Conservation (phyloP, 768 basidiomycete genomes). For the Suillus clintonianus region DNA sequence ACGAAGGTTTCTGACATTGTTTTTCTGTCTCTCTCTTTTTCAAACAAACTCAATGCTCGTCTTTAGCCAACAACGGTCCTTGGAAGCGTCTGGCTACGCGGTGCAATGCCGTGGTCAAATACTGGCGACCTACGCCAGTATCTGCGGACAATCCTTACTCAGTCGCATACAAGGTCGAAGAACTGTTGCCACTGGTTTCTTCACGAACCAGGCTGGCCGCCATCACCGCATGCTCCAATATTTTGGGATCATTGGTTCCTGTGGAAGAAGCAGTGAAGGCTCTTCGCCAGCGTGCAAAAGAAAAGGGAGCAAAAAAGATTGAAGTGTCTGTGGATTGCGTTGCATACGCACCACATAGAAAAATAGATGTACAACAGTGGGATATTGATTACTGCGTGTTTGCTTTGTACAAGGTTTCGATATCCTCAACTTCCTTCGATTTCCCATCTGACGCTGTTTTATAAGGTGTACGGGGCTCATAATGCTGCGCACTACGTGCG, state of each 20-base stretch:
- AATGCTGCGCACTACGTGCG: constrained; percentile 67
- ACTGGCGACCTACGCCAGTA: constrained; percentile 56
- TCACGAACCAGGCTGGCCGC: constrained; percentile 71
- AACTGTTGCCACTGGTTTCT: constrained; percentile 63
- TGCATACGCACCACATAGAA: constrained; percentile 74
- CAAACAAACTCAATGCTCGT: neutral
- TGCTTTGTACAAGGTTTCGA: constrained; percentile 70
- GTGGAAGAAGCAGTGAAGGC: constrained; percentile 58
- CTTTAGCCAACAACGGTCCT: constrained; percentile 66
- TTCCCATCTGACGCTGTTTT: neutral
- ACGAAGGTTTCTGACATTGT: constrained; percentile 56
- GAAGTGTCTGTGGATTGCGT: constrained; percentile 78
- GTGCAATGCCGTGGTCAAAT: constrained; percentile 52
- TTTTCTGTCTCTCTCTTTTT: neutral
- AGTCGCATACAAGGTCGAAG: constrained; percentile 50
- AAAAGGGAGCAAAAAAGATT: constrained; percentile 56
- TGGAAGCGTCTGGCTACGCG: constrained; percentile 77
- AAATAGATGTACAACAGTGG: constrained; percentile 74
- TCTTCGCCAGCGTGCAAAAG: constrained; percentile 49
- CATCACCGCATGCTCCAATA: constrained; percentile 74
- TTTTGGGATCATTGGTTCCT: constrained; percentile 67
- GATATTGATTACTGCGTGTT: constrained; percentile 75
- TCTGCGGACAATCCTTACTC: constrained; percentile 67
- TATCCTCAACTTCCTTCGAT: neutral
- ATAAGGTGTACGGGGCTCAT: constrained; percentile 79